Percentiles rank a stretch among this genome's conserved stretches.
Conservation (phyloP, 495 filamentous ascomycete genomes). For the Astrocystis sublimbata region DNA sequence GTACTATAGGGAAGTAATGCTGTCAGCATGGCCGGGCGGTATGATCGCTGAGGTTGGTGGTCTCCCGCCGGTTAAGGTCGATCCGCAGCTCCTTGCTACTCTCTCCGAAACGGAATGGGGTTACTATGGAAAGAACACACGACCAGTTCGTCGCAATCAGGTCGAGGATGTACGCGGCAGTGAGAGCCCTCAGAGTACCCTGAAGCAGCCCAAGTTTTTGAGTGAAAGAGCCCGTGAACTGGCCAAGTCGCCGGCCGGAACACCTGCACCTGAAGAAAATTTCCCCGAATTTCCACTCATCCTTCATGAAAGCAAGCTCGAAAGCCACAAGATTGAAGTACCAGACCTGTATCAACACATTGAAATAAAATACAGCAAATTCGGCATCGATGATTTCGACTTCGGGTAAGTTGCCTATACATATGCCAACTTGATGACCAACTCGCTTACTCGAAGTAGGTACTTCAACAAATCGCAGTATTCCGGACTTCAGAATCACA, state of each 20-base stretch:
- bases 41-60: constrained; percentile 81
- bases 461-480: constrained; percentile 90
- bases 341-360: constrained; percentile 84
- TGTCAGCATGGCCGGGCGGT: constrained; percentile 87
- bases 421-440: background rate
- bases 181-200: constrained; percentile 54
- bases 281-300: constrained; percentile 46
- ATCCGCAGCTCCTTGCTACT: constrained; percentile 67
- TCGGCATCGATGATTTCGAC: constrained; percentile 97
- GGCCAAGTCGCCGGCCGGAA: constrained; percentile 52
- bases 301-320: constrained; percentile 59
- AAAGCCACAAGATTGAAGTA: constrained; percentile 68
- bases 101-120: constrained; percentile 70
- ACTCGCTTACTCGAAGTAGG: constrained; percentile 43
- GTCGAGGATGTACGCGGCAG: constrained; percentile 70
- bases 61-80: constrained; percentile 73
- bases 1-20: constrained; percentile 81
- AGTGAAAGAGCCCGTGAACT: constrained; percentile 85
- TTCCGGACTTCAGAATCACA: constrained; percentile 93
- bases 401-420: constrained; percentile 71
- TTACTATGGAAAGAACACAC: constrained; percentile 75
- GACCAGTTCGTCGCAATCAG: constrained; percentile 73
- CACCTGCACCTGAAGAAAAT: constrained; percentile 60
- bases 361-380: constrained; percentile 96
- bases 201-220: constrained; percentile 78